Evolutionary conservation across 1,139 yeast genomes (phyloP).

Genomic region (Debaryomyces udenii): DNA sequence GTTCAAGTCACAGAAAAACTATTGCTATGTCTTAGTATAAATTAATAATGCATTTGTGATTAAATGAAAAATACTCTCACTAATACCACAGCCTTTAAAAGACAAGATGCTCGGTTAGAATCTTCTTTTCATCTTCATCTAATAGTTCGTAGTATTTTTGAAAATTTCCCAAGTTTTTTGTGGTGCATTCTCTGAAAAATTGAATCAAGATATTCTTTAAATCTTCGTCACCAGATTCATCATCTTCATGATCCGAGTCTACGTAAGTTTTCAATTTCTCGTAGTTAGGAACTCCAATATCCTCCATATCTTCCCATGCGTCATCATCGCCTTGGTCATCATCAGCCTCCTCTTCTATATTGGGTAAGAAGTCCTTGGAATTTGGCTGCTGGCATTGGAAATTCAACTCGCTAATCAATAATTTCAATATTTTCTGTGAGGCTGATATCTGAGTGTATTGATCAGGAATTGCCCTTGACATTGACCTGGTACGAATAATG

Average conservation of each 20-base stretch:
- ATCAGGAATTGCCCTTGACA: slow-evolving; percentile 70
- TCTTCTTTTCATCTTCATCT: slow-evolving; percentile 58
- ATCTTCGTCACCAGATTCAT: slow-evolving; percentile 41
- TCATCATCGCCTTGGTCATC: slow-evolving; percentile 56
- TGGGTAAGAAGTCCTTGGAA: slow-evolving; percentile 39
- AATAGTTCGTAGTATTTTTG: slow-evolving; percentile 54
- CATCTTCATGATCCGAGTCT: slow-evolving; percentile 45
- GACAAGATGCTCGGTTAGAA: slow-evolving; percentile 50
- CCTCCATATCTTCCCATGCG: slow-evolving; percentile 85
- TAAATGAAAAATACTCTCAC: too few relatives aligned
- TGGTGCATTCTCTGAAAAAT: slow-evolving; percentile 68
- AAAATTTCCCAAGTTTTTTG: slow-evolving; percentile 57
- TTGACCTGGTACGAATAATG: slow-evolving; percentile 79
- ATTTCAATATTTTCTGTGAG: slow-evolving; percentile 69
- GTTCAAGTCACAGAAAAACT: too few relatives aligned
- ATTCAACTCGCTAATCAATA: slow-evolving; percentile 68
- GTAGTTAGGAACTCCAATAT: slow-evolving; percentile 60
- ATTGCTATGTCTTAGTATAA: too few relatives aligned
- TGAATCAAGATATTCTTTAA: slow-evolving; percentile 50
- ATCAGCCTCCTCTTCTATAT: slow-evolving; percentile 32
- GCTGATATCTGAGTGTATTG: slow-evolving; percentile 68
- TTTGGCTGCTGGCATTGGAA: slow-evolving; percentile 58
- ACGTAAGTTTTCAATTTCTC: slow-evolving; percentile 59
- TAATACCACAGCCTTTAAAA: slow-evolving; percentile 20
- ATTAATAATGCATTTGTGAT: too few relatives aligned